A percentile compares a stretch with the other conserved stretches of the same genome.
These are phyloP conservation scores for Panaeolus cyanescens DNA, from an alignment of 768 basidiomycete genomes.

Conservation along the genomic window DNA sequence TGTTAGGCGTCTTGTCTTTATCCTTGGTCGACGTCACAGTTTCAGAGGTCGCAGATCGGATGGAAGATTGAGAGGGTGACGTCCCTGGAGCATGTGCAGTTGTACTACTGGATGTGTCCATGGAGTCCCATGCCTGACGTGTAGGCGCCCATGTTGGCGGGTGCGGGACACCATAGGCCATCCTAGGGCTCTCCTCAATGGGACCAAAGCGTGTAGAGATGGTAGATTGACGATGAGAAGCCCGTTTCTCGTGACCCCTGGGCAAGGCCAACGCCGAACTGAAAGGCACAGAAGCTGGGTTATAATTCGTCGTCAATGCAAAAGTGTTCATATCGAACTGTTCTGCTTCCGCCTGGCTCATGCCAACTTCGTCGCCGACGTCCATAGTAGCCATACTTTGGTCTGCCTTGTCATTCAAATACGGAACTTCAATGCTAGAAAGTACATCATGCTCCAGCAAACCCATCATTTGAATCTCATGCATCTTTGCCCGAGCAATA, in stretches of 20 bases:
- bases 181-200: slow-evolving; percentile 72
- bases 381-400: slow-evolving; percentile 34
- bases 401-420: slow-evolving; percentile 51
- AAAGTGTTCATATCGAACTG: slow-evolving; percentile 77
- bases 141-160: slow-evolving; percentile 48
- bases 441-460: slow-evolving; percentile 90
- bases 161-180: slow-evolving; percentile 44
- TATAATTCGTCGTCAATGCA: slow-evolving; percentile 42
- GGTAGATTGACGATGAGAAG: slow-evolving; percentile 52
- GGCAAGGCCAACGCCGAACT: slow-evolving; percentile 39
- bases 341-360: slow-evolving; percentile 61
- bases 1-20: slow-evolving; percentile 14
- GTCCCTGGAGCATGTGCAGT: slow-evolving; percentile 44
- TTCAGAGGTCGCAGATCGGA: slow-evolving; percentile 55
- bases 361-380: slow-evolving; percentile 32
- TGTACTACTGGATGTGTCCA: slow-evolving; percentile 14
- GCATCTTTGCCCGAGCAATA: slow-evolving; percentile 94
- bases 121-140: neutral
- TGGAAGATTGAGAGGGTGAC: slow-evolving; percentile 69
- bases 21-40: slow-evolving; percentile 47
- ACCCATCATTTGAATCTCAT: slow-evolving; percentile 94
- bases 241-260: slow-evolving; percentile 46
- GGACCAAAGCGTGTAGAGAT: slow-evolving; percentile 54
- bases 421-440: slow-evolving; percentile 86
- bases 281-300: slow-evolving; percentile 26